These are phyloP conservation scores for Rhododendron ovatum DNA, from an alignment of 148 eudicot species.

Conservation along the genomic window DNA sequence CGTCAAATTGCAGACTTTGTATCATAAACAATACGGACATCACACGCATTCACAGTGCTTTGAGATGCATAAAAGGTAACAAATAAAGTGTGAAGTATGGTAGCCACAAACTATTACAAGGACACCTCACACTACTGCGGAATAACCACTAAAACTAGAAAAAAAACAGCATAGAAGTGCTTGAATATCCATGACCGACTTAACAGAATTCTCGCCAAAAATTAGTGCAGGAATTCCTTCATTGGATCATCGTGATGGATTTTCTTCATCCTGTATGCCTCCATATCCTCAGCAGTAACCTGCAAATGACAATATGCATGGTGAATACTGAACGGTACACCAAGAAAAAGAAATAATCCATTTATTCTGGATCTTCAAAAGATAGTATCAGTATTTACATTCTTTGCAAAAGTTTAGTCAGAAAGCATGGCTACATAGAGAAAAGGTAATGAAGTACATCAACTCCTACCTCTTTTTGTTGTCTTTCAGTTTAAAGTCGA, in stretches of 20 bases:
- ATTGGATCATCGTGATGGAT: slow-evolving; percentile 81
- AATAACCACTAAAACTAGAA: background rate
- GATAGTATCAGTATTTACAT: background rate
- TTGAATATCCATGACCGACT: background rate
- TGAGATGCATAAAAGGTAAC: background rate
- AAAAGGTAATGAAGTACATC: background rate
- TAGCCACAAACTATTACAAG: background rate
- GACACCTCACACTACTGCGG: background rate
- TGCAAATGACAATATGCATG: slow-evolving; percentile 5
- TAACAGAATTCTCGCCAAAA: background rate
- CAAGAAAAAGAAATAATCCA: background rate
- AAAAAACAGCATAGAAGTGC: background rate
- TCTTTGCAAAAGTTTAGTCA: background rate
- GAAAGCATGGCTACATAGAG: background rate
- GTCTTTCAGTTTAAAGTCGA: background rate
- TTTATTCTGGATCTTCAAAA: background rate
- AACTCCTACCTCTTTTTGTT: background rate
- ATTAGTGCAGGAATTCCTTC: slow-evolving; percentile 63
- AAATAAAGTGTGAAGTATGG: background rate
- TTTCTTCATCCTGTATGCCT: slow-evolving; percentile 85
- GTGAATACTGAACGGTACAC: background rate
- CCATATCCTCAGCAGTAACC: slow-evolving; percentile 87
- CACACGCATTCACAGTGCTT: background rate
- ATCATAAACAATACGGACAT: background rate
- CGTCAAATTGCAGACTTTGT: background rate